These are phyloP conservation scores for Macrophomina phaseolina DNA, from an alignment of 2,329 filamentous ascomycete genomes.

Conservation along the genomic window DNA sequence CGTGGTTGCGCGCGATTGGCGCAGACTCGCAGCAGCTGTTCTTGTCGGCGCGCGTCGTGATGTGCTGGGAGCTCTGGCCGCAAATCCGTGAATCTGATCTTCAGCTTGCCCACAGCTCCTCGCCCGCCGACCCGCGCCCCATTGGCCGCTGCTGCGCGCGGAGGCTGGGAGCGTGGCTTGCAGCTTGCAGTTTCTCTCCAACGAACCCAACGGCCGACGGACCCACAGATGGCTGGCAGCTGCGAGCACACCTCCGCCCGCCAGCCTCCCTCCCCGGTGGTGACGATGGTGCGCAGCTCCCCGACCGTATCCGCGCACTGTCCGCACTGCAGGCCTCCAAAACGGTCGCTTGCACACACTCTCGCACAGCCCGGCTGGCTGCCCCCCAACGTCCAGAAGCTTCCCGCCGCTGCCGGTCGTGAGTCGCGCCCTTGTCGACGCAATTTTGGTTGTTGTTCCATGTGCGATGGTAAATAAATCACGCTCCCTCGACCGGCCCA, in stretches of 20 bases:
- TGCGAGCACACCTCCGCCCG: background rate
- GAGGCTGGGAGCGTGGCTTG: slow-evolving; percentile 21
- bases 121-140: background rate
- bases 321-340: slow-evolving; percentile 13
- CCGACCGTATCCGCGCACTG: background rate
- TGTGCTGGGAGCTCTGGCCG: slow-evolving; percentile 22
- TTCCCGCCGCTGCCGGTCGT: background rate
- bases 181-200: slow-evolving; percentile 14
- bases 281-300: slow-evolving; percentile 1
- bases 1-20: slow-evolving; percentile 19
- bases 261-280: slow-evolving; percentile 9
- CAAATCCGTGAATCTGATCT: slow-evolving; percentile 23
- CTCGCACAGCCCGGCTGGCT: no score
- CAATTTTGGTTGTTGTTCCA: slow-evolving; percentile 13
- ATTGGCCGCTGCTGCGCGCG: slow-evolving; percentile 20
- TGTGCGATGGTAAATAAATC: slow-evolving; percentile 24
- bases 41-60: background rate
- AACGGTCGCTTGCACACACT: background rate
- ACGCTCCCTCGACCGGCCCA: slow-evolving; percentile 17
- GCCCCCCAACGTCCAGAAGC: slow-evolving; percentile 16
- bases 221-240: slow-evolving; percentile 17
- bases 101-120: slow-evolving; percentile 21
- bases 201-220: background rate
- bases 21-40: slow-evolving; percentile 1
- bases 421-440: slow-evolving; percentile 4